These are phyloP conservation scores for Hypholoma sublateritium DNA, from an alignment of 768 basidiomycete species.

Conservation along the genomic window DNA sequence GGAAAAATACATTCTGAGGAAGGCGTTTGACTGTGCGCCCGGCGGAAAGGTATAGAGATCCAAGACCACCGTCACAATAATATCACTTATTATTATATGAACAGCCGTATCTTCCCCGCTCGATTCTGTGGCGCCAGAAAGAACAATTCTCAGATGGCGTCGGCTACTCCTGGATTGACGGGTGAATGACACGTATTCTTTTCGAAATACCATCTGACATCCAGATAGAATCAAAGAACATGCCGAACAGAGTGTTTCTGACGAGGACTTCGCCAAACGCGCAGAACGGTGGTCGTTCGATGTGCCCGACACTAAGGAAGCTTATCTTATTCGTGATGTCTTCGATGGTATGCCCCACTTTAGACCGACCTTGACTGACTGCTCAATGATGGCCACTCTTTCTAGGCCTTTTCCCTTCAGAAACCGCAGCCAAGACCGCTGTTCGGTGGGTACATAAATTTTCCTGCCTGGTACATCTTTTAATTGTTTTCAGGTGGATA, in stretches of 20 bases:
- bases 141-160: slow-evolving; percentile 99
- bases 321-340: slow-evolving; percentile 87
- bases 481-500: slow-evolving; percentile 64
- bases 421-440: slow-evolving; percentile 86
- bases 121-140: slow-evolving; percentile 98
- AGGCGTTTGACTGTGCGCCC: slow-evolving; percentile 88
- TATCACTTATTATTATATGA: not conserved
- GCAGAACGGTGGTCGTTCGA: slow-evolving; percentile 74
- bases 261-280: slow-evolving; percentile 75
- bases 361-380: not conserved
- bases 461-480: slow-evolving; percentile 6
- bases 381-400: slow-evolving; percentile 3
- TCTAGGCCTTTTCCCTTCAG: slow-evolving; percentile 76
- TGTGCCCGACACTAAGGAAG: slow-evolving; percentile 96
- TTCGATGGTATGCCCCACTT: slow-evolving; percentile 66
- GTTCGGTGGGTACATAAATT: slow-evolving; percentile 62
- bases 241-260: slow-evolving; percentile 71
- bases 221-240: slow-evolving; percentile 81
- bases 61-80: slow-evolving; percentile 1
- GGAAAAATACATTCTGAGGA: slow-evolving; percentile 99
- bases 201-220: not conserved
- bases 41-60: slow-evolving; percentile 55
- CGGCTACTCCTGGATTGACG: slow-evolving; percentile 98
- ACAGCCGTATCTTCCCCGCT: slow-evolving; percentile 85
- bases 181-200: slow-evolving; percentile 42